A percentile compares a stretch with the other conserved stretches of the same genome.
Conservation (phyloP, 2,329 filamentous ascomycete species). For the Claviceps paspali region DNA sequence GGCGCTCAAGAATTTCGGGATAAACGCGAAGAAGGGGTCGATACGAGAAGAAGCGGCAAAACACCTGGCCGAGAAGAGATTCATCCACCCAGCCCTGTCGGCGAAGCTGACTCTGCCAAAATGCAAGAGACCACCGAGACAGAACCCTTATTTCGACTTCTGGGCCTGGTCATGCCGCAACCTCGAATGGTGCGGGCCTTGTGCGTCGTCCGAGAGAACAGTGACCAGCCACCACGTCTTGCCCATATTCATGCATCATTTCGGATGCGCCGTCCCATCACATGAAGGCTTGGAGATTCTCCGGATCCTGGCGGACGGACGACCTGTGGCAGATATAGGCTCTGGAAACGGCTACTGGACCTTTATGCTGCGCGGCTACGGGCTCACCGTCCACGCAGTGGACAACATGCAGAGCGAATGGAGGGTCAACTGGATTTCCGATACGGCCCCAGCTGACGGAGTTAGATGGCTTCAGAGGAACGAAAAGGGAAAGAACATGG, state of each 20-base stretch:
- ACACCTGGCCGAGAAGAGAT: constrained; percentile 38
- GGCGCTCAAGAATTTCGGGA: constrained; percentile 44
- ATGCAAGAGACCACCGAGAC: constrained; percentile 25
- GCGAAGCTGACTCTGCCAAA: constrained; percentile 28
- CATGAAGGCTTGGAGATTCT: constrained; percentile 51
- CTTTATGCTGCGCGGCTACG: constrained; percentile 49
- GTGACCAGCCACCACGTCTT: constrained; percentile 51
- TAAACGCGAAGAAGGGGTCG: constrained; percentile 50
- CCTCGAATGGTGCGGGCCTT: constrained; percentile 51
- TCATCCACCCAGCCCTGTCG: constrained; percentile 29
- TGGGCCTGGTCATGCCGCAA: constrained; percentile 50
- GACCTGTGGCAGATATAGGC: constrained; percentile 48
- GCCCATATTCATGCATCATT: constrained; percentile 64
- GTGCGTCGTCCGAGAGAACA: constrained; percentile 33
- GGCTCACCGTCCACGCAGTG: constrained; percentile 39
- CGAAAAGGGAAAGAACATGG: constrained; percentile 33
- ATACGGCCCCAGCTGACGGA: constrained; percentile 50
- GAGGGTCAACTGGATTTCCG: constrained; percentile 51
- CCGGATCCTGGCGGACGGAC: constrained; percentile 35
- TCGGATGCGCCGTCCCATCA: constrained; percentile 55
- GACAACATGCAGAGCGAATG: constrained; percentile 56
- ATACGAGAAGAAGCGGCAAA: constrained; percentile 40
- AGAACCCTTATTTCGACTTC: constrained; percentile 53
- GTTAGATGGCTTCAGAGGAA: constrained; percentile 38
- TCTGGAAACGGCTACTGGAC: constrained; percentile 65